Conservation (phyloP, 1,284 basidiomycete genomes). For the Tranzscheliella williamsii region DNA sequence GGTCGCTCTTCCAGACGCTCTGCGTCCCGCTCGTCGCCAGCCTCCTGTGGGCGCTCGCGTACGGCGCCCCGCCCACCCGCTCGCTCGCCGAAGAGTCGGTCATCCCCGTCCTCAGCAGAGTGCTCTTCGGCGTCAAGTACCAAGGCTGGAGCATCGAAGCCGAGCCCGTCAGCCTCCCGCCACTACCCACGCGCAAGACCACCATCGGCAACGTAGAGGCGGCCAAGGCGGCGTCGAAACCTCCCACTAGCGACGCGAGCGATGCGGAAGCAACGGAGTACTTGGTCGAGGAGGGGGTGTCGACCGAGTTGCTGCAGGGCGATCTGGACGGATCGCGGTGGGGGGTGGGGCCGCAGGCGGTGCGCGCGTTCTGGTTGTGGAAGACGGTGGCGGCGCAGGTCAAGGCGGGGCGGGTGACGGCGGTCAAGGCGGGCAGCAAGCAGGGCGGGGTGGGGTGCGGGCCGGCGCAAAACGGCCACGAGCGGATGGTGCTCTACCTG, state of each 20-base stretch:
- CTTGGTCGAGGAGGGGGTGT: too few relatives aligned
- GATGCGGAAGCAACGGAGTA: too few relatives aligned
- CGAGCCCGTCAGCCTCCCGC: constrained; percentile 14
- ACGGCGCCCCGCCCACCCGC: constrained; percentile 11
- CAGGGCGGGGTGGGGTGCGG: constrained; percentile 12
- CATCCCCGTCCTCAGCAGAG: constrained; percentile 9
- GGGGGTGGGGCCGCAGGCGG: neutral
- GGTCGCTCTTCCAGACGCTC: constrained; percentile 10
- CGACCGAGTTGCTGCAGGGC: constrained; percentile 8
- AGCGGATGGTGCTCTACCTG: constrained; percentile 26
- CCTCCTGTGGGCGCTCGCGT: constrained; percentile 25
- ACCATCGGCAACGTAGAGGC: neutral
- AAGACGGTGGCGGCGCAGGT: constrained; percentile 15
- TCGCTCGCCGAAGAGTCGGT: constrained; percentile 12
- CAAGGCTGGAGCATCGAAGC: constrained; percentile 30
- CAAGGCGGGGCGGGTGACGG: constrained; percentile 3
- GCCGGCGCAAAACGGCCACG: constrained; percentile 2
- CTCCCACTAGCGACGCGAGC: neutral
- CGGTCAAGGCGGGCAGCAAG: constrained; percentile 24
- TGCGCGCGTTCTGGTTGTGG: constrained; percentile 26
- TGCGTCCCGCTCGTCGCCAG: constrained; percentile 9
- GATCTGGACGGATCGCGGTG: constrained; percentile 1
- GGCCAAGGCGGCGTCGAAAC: neutral
- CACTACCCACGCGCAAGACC: constrained; percentile 3
- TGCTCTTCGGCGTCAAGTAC: constrained; percentile 16